Conservation (phyloP, 1,284 basidiomycete species). For the Exobasidium cylindrosporum region DNA sequence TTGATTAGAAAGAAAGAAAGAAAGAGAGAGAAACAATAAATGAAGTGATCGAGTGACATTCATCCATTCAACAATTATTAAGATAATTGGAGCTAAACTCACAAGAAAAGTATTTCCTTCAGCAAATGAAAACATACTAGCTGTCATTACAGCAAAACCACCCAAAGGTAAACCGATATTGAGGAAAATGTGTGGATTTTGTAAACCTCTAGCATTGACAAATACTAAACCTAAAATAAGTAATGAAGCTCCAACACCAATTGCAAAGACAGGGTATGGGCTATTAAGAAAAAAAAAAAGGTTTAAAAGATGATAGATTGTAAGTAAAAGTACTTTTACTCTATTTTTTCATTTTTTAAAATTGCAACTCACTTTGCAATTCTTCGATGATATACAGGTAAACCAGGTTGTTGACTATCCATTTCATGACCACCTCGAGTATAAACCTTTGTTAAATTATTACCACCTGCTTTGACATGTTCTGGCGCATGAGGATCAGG, state of each 20-base stretch:
- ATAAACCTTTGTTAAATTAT: slow-evolving; percentile 13
- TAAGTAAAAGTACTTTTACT: neutral
- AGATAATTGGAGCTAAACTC: neutral
- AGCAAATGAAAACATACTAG: slow-evolving; percentile 35
- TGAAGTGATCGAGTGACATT: too few relatives aligned
- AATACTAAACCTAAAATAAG: slow-evolving; percentile 28
- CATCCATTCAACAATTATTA: too few relatives aligned
- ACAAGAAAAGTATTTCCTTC: slow-evolving; percentile 30
- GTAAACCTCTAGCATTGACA: slow-evolving; percentile 12
- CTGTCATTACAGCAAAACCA: slow-evolving; percentile 36
- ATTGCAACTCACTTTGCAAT: slow-evolving; percentile 31
- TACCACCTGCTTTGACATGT: slow-evolving; percentile 17
- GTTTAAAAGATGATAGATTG: slow-evolving; percentile 28
- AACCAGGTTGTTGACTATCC: slow-evolving; percentile 29
- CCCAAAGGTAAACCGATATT: slow-evolving; percentile 31
- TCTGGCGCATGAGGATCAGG: slow-evolving; percentile 33
- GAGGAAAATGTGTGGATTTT: slow-evolving; percentile 15
- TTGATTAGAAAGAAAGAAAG: neutral
- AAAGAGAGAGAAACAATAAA: neutral
- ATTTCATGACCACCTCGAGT: slow-evolving; percentile 24
- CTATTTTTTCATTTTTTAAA: neutral
- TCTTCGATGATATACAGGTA: slow-evolving; percentile 35
- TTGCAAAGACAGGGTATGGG: slow-evolving; percentile 33
- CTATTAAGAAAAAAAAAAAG: slow-evolving; percentile 17
- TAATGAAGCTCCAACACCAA: slow-evolving; percentile 31